Evolutionary conservation across 768 basidiomycete genomes (phyloP).

Genomic region (Tephrocybe sp.): DNA sequence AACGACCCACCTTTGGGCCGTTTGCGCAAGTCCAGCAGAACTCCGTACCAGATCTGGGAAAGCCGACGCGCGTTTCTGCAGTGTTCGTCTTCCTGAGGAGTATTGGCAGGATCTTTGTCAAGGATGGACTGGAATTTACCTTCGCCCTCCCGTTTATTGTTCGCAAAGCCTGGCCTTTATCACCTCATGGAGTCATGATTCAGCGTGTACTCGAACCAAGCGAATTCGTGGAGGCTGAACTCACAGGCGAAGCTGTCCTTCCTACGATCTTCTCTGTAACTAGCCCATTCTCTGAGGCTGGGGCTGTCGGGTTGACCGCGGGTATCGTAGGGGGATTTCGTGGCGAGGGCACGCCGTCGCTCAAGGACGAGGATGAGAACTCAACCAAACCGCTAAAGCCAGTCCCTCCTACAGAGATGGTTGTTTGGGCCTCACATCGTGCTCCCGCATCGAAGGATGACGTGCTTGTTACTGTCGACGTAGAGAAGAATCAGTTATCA

Average conservation of each 20-base stretch:
- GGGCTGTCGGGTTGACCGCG: conserved; percentile 63
- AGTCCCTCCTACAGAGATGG: conserved; percentile 60
- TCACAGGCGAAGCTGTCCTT: conserved; percentile 64
- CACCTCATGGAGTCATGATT: conserved; percentile 77
- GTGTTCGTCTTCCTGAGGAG: conserved; percentile 79
- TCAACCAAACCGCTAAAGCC: conserved; percentile 48
- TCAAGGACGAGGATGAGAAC: conserved; percentile 57
- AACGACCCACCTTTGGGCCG: conserved; percentile 52
- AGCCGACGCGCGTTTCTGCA: conserved; percentile 44
- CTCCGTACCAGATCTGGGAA: conserved; percentile 34
- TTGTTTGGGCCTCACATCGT: conserved; percentile 57
- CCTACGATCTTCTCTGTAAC: conserved; percentile 81
- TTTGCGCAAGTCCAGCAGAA: conserved; percentile 45
- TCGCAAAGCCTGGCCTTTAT: conserved; percentile 72
- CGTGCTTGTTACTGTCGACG: conserved; percentile 57
- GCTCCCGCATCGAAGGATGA: conserved; percentile 40
- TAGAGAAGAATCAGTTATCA: conserved; percentile 49
- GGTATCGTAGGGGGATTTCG: conserved; percentile 52
- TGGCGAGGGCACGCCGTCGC: conserved; percentile 26
- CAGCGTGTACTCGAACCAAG: conserved; percentile 67
- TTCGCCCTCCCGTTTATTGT: conserved; percentile 82
- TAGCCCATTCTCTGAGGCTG: conserved; percentile 72
- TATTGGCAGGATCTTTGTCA: conserved; percentile 67
- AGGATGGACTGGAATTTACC: conserved; percentile 71
- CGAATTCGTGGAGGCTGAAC: conserved; percentile 64